Evolutionary conservation across 163 green algal species (phyloP).

Genomic region (Chlamydomonas reinhardtii): DNA sequence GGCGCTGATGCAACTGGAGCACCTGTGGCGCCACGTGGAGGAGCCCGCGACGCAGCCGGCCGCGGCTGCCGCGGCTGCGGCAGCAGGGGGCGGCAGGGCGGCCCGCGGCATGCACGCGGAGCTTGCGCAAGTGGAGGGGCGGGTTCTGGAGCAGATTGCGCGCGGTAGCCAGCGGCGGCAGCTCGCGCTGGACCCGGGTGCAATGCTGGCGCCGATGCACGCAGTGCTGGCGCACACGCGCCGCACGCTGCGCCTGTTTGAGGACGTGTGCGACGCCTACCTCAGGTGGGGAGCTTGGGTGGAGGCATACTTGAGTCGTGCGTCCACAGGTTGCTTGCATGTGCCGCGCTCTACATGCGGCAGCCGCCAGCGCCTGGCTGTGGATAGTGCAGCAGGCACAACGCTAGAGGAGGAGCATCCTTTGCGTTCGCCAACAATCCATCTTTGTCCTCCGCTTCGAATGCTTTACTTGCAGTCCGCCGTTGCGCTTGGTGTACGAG

Average conservation of each 20-base stretch:
- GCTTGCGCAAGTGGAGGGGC: background rate
- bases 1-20: slow-evolving; percentile 5
- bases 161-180: too few species aligned
- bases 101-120: background rate
- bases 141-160: background rate
- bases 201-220: background rate
- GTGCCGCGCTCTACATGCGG: too few species aligned
- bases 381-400: too few species aligned
- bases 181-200: background rate
- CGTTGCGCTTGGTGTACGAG: slow-evolving; percentile 15
- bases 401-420: too few species aligned
- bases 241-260: background rate
- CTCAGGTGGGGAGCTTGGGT: background rate
- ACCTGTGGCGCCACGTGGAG: background rate
- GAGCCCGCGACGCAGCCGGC: background rate
- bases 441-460: too few species aligned
- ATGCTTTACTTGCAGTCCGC: slow-evolving; percentile 16
- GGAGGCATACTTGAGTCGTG: too few species aligned
- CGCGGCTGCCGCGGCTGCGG: background rate
- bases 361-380: too few species aligned
- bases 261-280: background rate
- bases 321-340: too few species aligned
- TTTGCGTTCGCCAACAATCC: too few species aligned
- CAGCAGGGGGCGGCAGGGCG: too few species aligned
- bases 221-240: background rate